Base-by-base conservation (phyloP, 129 eudicot species). In the Mikania micrantha region DNA sequence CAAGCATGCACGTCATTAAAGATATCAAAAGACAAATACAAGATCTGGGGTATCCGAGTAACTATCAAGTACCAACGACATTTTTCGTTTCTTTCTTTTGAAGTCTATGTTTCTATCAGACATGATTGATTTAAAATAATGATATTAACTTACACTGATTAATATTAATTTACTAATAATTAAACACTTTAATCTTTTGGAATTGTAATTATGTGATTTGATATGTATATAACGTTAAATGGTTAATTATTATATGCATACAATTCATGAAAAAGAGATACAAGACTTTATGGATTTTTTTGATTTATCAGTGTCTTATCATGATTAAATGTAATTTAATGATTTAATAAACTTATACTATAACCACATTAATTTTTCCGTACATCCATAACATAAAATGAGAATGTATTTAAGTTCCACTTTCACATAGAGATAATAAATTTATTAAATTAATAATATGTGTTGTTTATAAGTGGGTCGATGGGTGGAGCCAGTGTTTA, bases 1-100 rank as follows among this genome's bases (percentile, higher is more conserved):
- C 31, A 74, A 21, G 9, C 39, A 44, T 29, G 59, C 79, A 74
- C 79, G 74, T 60, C 67, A 74, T 41, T 58, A 45, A 56, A 66
- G 60, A 66, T 66, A 56, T 59, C 40, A 74, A 53, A 66, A 65
- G 67, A 66, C 67, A 74, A 64, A 32, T 29, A 42, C 50, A 42
- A 66, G 61, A 66, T 57, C 39, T 27, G 27, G 72, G 29, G 60
- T 35, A 74, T 74, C 79, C n/a, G 7, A 22, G 67, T 74, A 66
- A 66, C 79, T 16, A 74, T 65, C 78, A 62, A 73, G 24, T 11
- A 73, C 48, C 73, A 66, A 66, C 44, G 15, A 10, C 59, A 66
- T 74, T 56, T 56, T 66, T 74, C 40, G 41, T 66, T 74, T 66
- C 60, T 25, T 32, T 74, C 39, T 31, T 54, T 74, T 54, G n/a